Evolutionary conservation across 2,329 filamentous ascomycete genomes (phyloP), one percentile per base, ranked within the genome.

Genomic region (Phialocephala subalpina): DNA sequence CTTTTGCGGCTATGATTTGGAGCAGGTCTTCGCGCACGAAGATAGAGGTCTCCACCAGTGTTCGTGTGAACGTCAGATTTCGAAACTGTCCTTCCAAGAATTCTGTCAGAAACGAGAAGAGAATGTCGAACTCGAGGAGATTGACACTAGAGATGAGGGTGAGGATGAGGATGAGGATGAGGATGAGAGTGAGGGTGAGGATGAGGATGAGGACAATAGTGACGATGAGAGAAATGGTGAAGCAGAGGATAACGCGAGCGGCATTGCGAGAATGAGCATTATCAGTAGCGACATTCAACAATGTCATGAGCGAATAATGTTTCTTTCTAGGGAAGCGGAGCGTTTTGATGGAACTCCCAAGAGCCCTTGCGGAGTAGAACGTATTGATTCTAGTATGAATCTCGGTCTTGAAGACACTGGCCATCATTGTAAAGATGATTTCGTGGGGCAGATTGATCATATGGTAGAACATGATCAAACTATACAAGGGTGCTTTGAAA

Each of bases 1-100:
- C n/a, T 7, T 47, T 29, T 70, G 69, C 47, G 67, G 67, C 12
- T 70, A 47, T 36, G 62, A 70, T 49, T 0, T 14, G 25, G 36
- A 60, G 25, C 45, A 60, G 35, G 60, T 70, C 45, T 27, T 25
- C n/a, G n/a, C n/a, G 57, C 42, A 12, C 42, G n/a, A n/a, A n/a
- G n/a, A n/a, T n/a, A n/a, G n/a, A n/a, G 59, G 49, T 58, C 33
- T 36, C 12, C n/a, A 49, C 25, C 1, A 36, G 12, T 22, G 14
- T 47, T 42, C 55, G 38, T n/a, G 36, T 33, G 38, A 63, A 36
- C 55, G n/a, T 25, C 66, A 65, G 56, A 60, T n/a, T 25, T 61
- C 63, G n/a, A 68, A 63, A 64, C 49, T 68, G 29, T 58, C 60
- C 12, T 63, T 68, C 25, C 25, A 63, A 40, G 57, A 66, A 56